These are phyloP conservation scores for Aspergillus sp. DNA, from an alignment of 2,329 filamentous ascomycete genomes.

Conservation along the genomic window DNA sequence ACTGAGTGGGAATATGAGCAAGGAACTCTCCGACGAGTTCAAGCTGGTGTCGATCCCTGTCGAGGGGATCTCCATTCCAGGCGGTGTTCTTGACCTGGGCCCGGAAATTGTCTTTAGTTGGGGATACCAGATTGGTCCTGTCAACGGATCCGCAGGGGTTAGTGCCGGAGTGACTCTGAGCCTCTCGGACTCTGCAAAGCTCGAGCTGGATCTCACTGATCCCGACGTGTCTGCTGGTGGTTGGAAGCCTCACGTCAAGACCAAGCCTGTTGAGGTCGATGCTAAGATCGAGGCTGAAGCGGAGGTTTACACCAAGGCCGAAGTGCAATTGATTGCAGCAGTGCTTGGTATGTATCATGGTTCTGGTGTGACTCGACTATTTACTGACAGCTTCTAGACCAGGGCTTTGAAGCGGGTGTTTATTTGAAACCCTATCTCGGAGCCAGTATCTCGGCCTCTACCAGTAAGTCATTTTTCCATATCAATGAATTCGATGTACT, in stretches of 20 bases:
- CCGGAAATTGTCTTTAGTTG: slow-evolving; percentile 14
- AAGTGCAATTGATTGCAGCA: slow-evolving; percentile 7
- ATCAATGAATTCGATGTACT: background rate
- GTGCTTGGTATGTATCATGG: too few relatives aligned
- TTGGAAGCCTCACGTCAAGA: slow-evolving; percentile 10
- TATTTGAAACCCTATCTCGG: slow-evolving; percentile 12
- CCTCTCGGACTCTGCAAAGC: slow-evolving; percentile 13
- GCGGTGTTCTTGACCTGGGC: slow-evolving; percentile 14
- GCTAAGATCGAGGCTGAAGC: slow-evolving; percentile 10
- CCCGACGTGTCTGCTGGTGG: slow-evolving; percentile 10
- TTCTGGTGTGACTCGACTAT: too few relatives aligned
- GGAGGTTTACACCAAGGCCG: slow-evolving; percentile 10
- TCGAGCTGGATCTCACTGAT: slow-evolving; percentile 14
- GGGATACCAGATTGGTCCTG: slow-evolving; percentile 11
- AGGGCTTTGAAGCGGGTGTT: slow-evolving; percentile 13
- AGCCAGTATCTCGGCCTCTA: slow-evolving; percentile 7
- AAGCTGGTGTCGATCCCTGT: slow-evolving; percentile 14
- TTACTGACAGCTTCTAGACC: slow-evolving; percentile 4
- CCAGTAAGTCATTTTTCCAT: slow-evolving; percentile 7
- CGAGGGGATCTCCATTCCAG: slow-evolving; percentile 14
- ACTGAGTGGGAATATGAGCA: slow-evolving; percentile 13
- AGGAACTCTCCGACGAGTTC: slow-evolving; percentile 8
- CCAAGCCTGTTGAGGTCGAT: slow-evolving; percentile 8
- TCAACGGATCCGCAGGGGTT: slow-evolving; percentile 14
- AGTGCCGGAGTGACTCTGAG: slow-evolving; percentile 12